Conservation (phyloP, 352 stramenopile species). For the Globisporangium mamillatum region DNA sequence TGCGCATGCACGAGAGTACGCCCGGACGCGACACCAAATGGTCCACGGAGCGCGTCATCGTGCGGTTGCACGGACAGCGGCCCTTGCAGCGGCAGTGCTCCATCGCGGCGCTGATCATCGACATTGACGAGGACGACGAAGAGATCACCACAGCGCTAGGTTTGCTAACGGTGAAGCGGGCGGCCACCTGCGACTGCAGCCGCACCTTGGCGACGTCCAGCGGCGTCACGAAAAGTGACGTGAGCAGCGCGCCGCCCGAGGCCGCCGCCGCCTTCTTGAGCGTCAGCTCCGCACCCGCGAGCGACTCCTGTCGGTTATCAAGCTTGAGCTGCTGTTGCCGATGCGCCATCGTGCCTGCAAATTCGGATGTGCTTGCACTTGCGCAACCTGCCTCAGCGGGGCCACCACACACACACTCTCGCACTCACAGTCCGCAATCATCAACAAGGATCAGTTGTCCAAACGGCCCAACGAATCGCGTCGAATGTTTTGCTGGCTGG, state of each 20-base stretch:
- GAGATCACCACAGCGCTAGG: not conserved
- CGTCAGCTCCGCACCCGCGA: conserved; percentile 25
- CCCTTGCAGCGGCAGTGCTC: conserved; percentile 48
- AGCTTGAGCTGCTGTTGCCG: not conserved
- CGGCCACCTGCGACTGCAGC: conserved; percentile 67
- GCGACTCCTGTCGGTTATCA: not conserved
- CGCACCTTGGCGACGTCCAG: conserved; percentile 82
- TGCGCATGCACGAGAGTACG: conserved; percentile 37
- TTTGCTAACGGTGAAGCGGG: not conserved
- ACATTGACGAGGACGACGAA: conserved; percentile 3
- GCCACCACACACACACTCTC: not conserved
- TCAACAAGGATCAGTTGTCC: not conserved
- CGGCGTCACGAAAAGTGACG: conserved; percentile 84
- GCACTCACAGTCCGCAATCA: not conserved
- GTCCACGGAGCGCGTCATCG: conserved; percentile 47
- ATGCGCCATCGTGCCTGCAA: conserved; percentile 6
- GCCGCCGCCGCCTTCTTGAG: conserved; percentile 72
- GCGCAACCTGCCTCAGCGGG: not conserved
- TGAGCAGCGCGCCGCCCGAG: conserved; percentile 64
- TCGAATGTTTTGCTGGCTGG: not conserved
- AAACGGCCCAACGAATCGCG: not conserved
- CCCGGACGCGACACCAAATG: conserved; percentile 27
- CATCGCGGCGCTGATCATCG: conserved; percentile 18
- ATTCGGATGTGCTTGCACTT: conserved; percentile 12
- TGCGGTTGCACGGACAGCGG: conserved; percentile 53